Percentiles rank a stretch among this genome's conserved stretches.
Evolutionary conservation across 2,329 filamentous ascomycete species (phyloP).

Genomic region (Fusarium incarnatum): DNA sequence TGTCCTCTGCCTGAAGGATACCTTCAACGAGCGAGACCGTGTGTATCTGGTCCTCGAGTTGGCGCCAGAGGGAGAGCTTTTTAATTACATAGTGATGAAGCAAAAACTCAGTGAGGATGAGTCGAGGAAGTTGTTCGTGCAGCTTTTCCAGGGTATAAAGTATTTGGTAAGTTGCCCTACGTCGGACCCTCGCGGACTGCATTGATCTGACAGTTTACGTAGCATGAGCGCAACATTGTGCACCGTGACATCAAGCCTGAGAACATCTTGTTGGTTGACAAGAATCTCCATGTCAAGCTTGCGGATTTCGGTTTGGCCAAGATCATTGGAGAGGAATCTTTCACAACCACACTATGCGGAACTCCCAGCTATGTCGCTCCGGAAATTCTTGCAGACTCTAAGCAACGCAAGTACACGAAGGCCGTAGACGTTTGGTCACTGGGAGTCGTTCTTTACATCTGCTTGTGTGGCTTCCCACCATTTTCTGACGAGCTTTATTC

Average conservation of each 20-base stretch:
- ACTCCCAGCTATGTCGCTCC: constrained; percentile 98
- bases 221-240: constrained; percentile 98
- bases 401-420: constrained; percentile 88
- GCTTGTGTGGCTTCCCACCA: constrained; percentile 94
- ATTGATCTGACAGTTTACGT: constrained; percentile 10
- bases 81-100: constrained; percentile 94
- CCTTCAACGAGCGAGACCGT: constrained; percentile 89
- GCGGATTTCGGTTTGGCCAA: constrained; percentile 98
- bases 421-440: constrained; percentile 97
- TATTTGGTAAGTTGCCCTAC: constrained; percentile 78
- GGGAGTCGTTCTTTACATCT: constrained; percentile 98
- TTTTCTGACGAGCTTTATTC: constrained; percentile 95
- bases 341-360: constrained; percentile 94
- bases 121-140: constrained; percentile 86
- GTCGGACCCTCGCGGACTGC: background rate
- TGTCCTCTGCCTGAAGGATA: constrained; percentile 92
- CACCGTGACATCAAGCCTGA: constrained; percentile 98
- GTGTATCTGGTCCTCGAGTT: constrained; percentile 94
- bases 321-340: constrained; percentile 98
- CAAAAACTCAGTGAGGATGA: constrained; percentile 88
- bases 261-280: constrained; percentile 91
- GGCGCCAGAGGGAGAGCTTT: constrained; percentile 91
- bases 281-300: constrained; percentile 86
- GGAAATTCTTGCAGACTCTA: constrained; percentile 87
- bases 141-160: constrained; percentile 93